Base-by-base conservation (phyloP, 202 grass and related monocot species). In the Carex sylvatica region DNA sequence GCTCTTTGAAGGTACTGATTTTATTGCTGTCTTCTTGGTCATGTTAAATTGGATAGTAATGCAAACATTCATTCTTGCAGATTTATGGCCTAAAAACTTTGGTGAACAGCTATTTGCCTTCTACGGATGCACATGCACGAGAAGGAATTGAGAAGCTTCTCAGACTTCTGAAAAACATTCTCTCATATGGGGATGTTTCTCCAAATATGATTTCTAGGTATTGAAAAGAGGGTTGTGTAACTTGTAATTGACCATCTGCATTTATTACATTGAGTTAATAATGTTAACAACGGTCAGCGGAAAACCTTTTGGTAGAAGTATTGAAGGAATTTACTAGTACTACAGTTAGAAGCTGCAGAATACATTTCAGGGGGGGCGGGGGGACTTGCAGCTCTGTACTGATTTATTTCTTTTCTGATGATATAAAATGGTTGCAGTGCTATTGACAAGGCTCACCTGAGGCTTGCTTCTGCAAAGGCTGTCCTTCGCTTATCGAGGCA, bases 21-120 rank as follows among this genome's bases (percentile, higher is more conserved):
- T 81, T 31, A 36, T 80, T 83, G 56, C 16, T 44, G 14, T 84
- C 35, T 53, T 12, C 3, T 30, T 59, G 23, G 74, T 77, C 6
- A 4, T 58, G 53, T 83, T 15, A n/a, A 59, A 20, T n/a, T 71
- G 11, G 5, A 63, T 62, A 52, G 31, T 66, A 51, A 81, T 65
- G 23, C 38, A 30, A 81, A 83, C 26, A 14, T 80, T 78, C 83
- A 79, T 44, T 66, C 82, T 59, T 92, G 83, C 84, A 99, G 97
- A 91, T 99, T 83, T 97, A 92, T 89, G 97, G 91, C 49, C 92
- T 99, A 55, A 99, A 99, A 88, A 92, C 93, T 83, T 91, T 99
- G 87, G 97, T 99, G 58, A 99, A 99, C 87, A 99, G 97, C 59
- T 99, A 93, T 83, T 81, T 94, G 78, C 93, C 93, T 84, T 88